Evolutionary conservation across 257 asterid genomes (phyloP), one percentile per base, ranked within the genome.

Genomic region (Plectranthus barbatus): DNA sequence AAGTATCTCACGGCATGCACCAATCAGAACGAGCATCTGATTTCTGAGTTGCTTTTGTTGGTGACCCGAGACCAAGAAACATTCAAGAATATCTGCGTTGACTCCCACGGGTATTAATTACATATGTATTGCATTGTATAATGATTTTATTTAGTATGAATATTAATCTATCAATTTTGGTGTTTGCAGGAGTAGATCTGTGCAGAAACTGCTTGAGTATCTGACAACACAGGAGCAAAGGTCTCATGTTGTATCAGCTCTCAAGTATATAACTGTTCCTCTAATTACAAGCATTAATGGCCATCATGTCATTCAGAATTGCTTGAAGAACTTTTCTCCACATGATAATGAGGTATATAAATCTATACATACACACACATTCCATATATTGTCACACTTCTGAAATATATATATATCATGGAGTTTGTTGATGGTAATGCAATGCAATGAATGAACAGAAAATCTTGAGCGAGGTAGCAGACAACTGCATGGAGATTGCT

Each of bases 301-400:
- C 12, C 85, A 79, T 44, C 93, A 86, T 70, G 88, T 89, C 3
- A 68, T 88, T 65, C 77, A 72, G 33, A 67, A 74, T 33, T 80
- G 81, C 41, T 59, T 89, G 72, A 69, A 64, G 3, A 1, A 5
- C 45, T 83, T 75, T 44, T 46, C 85, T 37, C 1, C 1, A 1
- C 72, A 84, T 36, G 84, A 86, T 2, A 81, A 62, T 33, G 61
- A 73, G 96, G 96, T 87, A 55, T 57, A 17, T 12, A 26, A 72
- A 76, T 21, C 94, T 91, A 91, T 87, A 73, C 4, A 70, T 31
- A n/a, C 2, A n/a, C n/a, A n/a, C n/a, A n/a, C n/a, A n/a, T n/a
- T 5, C 5, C 2, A 26, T 26, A 1, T 26, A 26, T 26, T 26
- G 5, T 5, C 31, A 26, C 5, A 26, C 31, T 5, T 5, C 31